Percentiles rank a stretch among this genome's conserved stretches.
phyloP scores from a whole-genome alignment of 495 filamentous ascomycete species.

The Hypoxylon rickii region DNA sequence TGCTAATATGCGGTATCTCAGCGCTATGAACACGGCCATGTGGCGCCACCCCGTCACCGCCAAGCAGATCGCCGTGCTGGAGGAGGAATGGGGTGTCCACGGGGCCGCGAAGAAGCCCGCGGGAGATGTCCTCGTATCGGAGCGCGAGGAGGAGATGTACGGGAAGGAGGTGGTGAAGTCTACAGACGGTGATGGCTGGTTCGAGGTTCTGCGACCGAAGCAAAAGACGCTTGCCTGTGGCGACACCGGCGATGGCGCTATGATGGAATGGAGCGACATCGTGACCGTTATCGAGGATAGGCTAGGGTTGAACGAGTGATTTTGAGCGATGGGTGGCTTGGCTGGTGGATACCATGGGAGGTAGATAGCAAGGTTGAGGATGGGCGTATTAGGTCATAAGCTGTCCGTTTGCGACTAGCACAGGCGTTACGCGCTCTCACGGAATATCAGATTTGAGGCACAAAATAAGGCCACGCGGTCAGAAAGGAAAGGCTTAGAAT shows the following conservation, averaged over 20 bases:
- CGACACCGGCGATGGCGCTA: slow-evolving; percentile 76
- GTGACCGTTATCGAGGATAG: slow-evolving; percentile 60
- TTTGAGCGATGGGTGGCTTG: not conserved
- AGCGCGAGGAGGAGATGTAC: slow-evolving; percentile 49
- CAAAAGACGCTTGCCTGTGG: slow-evolving; percentile 79
- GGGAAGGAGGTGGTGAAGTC: slow-evolving; percentile 53
- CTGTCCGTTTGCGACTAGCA: too few relatives aligned
- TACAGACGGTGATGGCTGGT: slow-evolving; percentile 62
- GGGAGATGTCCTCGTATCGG: not conserved
- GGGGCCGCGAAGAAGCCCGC: not conserved
- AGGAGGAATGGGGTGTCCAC: slow-evolving; percentile 71
- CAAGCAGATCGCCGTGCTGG: slow-evolving; percentile 68
- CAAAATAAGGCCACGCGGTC: too few relatives aligned
- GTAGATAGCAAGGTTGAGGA: too few relatives aligned
- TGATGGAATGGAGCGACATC: slow-evolving; percentile 78
- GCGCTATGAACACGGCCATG: slow-evolving; percentile 92
- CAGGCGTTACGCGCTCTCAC: too few relatives aligned
- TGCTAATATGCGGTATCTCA: too few relatives aligned
- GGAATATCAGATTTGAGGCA: too few relatives aligned
- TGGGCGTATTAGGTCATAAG: too few relatives aligned
- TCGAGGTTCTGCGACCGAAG: slow-evolving; percentile 68
- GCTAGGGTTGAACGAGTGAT: slow-evolving; percentile 40
- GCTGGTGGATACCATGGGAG: too few relatives aligned
- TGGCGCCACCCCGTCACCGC: slow-evolving; percentile 81
- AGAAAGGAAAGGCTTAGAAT: too few relatives aligned